A percentile compares a stretch with the other conserved stretches of the same genome.
These are phyloP conservation scores for Acacia melanoxylon DNA, from an alignment of 306 rosid species.

Conservation along the genomic window DNA sequence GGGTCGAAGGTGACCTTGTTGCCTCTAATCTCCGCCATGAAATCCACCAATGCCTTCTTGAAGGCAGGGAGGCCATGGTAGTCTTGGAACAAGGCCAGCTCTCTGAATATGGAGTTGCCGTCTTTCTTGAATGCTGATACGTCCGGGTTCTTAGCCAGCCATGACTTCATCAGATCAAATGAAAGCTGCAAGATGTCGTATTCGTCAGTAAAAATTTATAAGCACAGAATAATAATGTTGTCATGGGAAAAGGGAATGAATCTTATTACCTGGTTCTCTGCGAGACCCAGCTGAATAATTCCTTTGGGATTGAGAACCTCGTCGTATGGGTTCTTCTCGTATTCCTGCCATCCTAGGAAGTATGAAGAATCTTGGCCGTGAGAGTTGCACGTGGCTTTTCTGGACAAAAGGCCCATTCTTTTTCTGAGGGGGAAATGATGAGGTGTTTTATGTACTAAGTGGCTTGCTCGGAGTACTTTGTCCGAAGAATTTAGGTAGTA, in stretches of 20 bases:
- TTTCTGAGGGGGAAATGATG: neutral
- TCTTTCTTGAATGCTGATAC: conserved; percentile 68
- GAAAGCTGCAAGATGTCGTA: conserved; percentile 60
- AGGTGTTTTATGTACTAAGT: neutral
- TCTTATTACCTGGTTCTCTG: conserved; percentile 77
- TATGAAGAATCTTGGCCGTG: conserved; percentile 98
- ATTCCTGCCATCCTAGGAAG: conserved; percentile 94
- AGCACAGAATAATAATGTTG: conserved; percentile 17
- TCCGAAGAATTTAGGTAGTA: neutral
- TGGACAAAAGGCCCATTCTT: conserved; percentile 66
- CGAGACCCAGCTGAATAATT: conserved; percentile 97
- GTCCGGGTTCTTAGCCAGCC: conserved; percentile 79
- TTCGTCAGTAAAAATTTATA: neutral
- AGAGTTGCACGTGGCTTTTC: conserved; percentile 75
- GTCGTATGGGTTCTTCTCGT: conserved; percentile 80
- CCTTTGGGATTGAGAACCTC: conserved; percentile 70
- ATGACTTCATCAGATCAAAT: conserved; percentile 73
- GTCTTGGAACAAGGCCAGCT: conserved; percentile 95
- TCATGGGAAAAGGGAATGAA: neutral
- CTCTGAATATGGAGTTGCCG: conserved; percentile 79
- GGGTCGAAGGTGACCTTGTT: conserved; percentile 68
- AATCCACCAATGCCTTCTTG: conserved; percentile 77
- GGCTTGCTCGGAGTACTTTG: neutral
- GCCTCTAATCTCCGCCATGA: conserved; percentile 81
- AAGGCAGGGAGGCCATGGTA: conserved; percentile 87